Conservation (phyloP, 148 eudicot species). For the Chenopodium berlandieri region DNA sequence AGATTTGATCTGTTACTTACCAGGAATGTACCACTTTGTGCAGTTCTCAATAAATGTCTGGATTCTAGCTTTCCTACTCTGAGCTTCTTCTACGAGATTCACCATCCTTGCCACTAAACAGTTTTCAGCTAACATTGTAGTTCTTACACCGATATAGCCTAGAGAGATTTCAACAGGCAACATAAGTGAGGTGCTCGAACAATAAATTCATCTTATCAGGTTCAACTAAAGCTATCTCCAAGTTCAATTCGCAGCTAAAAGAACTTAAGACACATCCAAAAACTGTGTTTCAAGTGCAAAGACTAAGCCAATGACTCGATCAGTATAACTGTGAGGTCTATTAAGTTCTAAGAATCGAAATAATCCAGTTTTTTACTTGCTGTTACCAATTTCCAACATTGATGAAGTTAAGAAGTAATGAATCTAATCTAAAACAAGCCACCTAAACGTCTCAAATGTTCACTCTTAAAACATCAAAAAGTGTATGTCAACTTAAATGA, state of each 20-base stretch:
- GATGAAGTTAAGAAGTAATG: background rate
- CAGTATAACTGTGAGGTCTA: too few species aligned
- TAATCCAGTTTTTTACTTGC: too few species aligned
- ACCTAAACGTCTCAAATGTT: background rate
- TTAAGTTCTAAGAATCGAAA: too few species aligned
- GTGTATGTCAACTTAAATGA: too few species aligned
- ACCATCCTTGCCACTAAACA: constrained; percentile 47
- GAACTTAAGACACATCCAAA: too few species aligned
- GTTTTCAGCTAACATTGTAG: constrained; percentile 32
- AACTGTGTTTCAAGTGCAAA: too few species aligned
- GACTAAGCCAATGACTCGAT: too few species aligned
- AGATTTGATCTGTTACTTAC: constrained; percentile 22
- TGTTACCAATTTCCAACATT: background rate
- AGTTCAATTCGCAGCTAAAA: too few species aligned
- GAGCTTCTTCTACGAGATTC: constrained; percentile 45
- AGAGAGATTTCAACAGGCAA: background rate
- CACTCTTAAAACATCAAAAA: background rate
- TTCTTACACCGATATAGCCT: constrained; percentile 38
- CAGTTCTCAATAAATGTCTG: constrained; percentile 40
- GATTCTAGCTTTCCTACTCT: constrained; percentile 37
- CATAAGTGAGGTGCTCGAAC: background rate
- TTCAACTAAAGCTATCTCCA: too few species aligned
- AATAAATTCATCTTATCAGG: background rate
- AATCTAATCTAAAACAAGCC: background rate
- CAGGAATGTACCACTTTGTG: constrained; percentile 42